Evolutionary conservation across 345 rosid genomes (phyloP).

Genomic region (Punica granatum): DNA sequence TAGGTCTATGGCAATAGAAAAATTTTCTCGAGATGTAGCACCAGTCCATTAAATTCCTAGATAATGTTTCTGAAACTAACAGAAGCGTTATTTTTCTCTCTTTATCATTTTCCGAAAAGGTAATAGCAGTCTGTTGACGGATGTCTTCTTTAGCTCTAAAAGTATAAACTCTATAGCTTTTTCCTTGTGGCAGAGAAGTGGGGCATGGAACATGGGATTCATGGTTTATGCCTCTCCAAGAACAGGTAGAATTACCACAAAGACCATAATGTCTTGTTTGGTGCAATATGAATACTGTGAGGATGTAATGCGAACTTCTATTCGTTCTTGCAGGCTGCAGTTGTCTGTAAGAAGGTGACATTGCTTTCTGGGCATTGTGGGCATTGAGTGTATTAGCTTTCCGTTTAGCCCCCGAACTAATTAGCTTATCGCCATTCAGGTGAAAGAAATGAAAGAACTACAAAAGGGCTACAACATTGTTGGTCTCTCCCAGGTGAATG

Average conservation of each 20-base stretch:
- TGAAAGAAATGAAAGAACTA: constrained; percentile 71
- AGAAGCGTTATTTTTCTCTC: neutral
- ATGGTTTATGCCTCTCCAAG: constrained; percentile 79
- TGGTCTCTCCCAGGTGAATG: constrained; percentile 81
- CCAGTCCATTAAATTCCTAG: no score
- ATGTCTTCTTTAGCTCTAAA: neutral
- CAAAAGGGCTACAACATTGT: constrained; percentile 75
- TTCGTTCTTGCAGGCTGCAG: constrained; percentile 31
- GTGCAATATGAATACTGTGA: neutral
- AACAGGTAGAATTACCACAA: constrained; percentile 38
- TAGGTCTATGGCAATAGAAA: neutral
- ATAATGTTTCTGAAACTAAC: neutral
- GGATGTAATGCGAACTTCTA: constrained; percentile 8
- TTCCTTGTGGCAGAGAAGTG: constrained; percentile 53
- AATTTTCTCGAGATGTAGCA: no score
- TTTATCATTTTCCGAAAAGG: constrained; percentile 1
- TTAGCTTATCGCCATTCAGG: constrained; percentile 26
- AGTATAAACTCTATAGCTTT: constrained; percentile 5
- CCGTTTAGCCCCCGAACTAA: neutral
- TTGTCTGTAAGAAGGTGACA: constrained; percentile 68
- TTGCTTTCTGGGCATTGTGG: constrained; percentile 10
- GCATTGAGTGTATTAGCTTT: constrained; percentile 7
- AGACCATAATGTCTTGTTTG: constrained; percentile 5
- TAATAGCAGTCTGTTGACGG: neutral
- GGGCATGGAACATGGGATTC: constrained; percentile 82